These are phyloP conservation scores for Flaveria bidentis DNA, from an alignment of 129 eudicot species.

Conservation along the genomic window DNA sequence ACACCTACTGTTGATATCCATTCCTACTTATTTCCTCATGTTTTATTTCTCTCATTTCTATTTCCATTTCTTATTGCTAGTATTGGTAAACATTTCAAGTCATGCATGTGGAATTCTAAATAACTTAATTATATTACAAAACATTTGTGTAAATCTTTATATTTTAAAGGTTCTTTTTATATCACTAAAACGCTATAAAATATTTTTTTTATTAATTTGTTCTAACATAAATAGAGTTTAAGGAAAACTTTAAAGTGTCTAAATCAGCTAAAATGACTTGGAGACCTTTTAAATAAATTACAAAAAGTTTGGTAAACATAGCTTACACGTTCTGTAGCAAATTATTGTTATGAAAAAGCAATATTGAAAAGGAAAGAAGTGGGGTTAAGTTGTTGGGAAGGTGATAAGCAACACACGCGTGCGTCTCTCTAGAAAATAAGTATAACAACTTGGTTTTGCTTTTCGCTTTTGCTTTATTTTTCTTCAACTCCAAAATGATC, in stretches of 20 bases:
- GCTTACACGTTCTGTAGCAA: not conserved
- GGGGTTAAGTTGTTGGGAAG: slow-evolving; percentile 24
- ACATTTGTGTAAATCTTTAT: not conserved
- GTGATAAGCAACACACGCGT: slow-evolving; percentile 15
- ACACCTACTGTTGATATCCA: slow-evolving; percentile 13
- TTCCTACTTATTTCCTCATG: not conserved
- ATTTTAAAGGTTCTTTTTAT: not conserved
- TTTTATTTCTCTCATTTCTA: not conserved
- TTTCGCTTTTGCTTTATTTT: not conserved
- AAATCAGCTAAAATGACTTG: not conserved
- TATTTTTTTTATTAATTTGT: not conserved
- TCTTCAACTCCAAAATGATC: not conserved
- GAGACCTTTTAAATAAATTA: not conserved
- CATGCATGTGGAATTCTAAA: too few species aligned
- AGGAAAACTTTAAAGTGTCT: not conserved
- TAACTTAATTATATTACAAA: not conserved
- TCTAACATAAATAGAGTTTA: not conserved
- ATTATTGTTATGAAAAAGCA: not conserved
- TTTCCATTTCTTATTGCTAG: not conserved
- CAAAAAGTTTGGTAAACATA: not conserved
- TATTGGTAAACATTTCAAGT: not conserved
- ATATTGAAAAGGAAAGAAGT: slow-evolving; percentile 10
- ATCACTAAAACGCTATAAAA: not conserved
- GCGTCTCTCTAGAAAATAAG: not conserved
- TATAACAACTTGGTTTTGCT: not conserved